Percentiles rank a stretch among this genome's conserved stretches.
phyloP scores from a whole-genome alignment of 164 flowering plant genomes.

The Houttuynia cordata region DNA sequence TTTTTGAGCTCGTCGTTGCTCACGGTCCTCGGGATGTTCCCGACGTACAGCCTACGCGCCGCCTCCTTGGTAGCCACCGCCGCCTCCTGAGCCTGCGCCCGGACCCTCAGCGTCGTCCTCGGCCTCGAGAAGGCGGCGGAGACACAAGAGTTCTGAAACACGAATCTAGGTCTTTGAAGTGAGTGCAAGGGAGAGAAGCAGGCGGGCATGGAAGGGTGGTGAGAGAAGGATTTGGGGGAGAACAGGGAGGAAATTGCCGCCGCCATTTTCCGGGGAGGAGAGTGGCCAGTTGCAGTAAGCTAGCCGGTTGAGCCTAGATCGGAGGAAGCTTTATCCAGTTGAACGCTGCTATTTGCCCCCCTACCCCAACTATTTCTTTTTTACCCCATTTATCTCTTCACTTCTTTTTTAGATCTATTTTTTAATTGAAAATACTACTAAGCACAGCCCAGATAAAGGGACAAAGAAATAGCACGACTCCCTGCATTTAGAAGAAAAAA shows the following conservation, averaged over 20 bases:
- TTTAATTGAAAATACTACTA: no score
- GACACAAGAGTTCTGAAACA: slow-evolving; percentile 1
- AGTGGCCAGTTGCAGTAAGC: not conserved
- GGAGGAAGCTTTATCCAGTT: not conserved
- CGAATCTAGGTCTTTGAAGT: slow-evolving; percentile 4
- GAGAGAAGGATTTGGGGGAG: slow-evolving; percentile 18
- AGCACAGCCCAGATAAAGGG: no score
- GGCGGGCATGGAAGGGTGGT: slow-evolving; percentile 9
- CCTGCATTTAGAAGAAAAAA: no score
- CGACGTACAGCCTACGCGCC: slow-evolving; percentile 61
- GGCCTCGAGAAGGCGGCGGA: slow-evolving; percentile 5
- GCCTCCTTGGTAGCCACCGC: slow-evolving; percentile 25
- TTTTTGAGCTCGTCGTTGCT: slow-evolving; percentile 37
- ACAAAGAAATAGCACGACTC: no score
- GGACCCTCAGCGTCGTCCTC: slow-evolving; percentile 11
- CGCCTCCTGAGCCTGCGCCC: slow-evolving; percentile 36
- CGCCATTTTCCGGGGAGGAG: slow-evolving; percentile 25
- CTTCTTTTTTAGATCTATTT: no score
- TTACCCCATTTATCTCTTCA: no score
- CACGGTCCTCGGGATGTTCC: slow-evolving; percentile 73
- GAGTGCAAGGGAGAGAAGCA: slow-evolving; percentile 14
- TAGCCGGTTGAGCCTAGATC: not conserved
- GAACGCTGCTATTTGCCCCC: no score
- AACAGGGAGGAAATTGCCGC: slow-evolving; percentile 20
- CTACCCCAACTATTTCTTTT: no score